Base-by-base conservation (phyloP, 1,284 basidiomycete genomes). In the Sporisorium reilianum region DNA sequence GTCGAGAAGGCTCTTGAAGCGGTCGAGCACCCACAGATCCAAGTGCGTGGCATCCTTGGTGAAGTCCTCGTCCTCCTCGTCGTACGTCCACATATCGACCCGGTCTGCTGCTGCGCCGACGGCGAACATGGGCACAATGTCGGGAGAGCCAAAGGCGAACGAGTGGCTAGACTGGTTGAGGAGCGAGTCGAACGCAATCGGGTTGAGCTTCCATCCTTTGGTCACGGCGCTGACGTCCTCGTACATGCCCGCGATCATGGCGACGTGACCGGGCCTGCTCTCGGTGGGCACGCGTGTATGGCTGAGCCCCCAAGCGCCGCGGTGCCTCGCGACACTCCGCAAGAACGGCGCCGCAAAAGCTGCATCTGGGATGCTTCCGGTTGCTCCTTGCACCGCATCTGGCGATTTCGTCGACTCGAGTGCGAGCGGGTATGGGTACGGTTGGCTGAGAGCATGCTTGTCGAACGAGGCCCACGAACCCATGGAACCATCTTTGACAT, bases 221-320 rank as follows among this genome's bases (percentile, higher is more conserved):
- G 91, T 94, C 30, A 95, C 93, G 14, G 93, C 93, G 6, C 92
- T 93, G 6, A 94, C 93, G 78, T 95, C 93, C 85, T 95, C 94
- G 82, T 95, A 95, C 92, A 95, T 94, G 9, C 93, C 93, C 38
- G 91, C 94, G 76, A 95, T 94, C 66, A 95, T 89, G 28, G 93
- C 93, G 30, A 95, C 93, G 58, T 87, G 94, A 8, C 93, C 94
- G 2, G 93, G 93, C 25, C 94, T 87, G 85, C 91, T 93, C 80
- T 95, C 94, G 1, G 94, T 95, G 14, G 93, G 93, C 2, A 95
- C 93, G 48, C 90, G 88, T 0, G 94, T 95, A 81, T 95, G 93
- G 12, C 91, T 93, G 32, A 95, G 87, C 2, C 93, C 93, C 85
- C 91, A 95, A 1, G 90, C 90, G 14, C 93, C 93, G 50, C 80